These are phyloP conservation scores for Coemansia sp. DNA, from an alignment of 192 early-diverging fungal genomes.

Conservation along the genomic window DNA sequence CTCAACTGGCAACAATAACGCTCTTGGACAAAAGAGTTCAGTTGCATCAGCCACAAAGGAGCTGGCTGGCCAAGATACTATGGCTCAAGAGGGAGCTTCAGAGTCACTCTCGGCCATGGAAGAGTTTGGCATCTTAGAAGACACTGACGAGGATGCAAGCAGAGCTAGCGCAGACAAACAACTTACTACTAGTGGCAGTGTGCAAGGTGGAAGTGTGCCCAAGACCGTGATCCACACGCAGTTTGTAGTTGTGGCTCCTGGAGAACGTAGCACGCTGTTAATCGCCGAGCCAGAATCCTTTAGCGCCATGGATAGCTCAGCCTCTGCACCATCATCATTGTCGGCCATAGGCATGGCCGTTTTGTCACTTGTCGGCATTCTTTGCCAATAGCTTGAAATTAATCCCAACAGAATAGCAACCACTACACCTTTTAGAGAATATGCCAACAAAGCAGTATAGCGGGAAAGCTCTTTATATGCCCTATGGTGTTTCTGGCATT, in stretches of 20 bases:
- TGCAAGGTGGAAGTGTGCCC: not conserved
- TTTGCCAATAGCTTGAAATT: not conserved
- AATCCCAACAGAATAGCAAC: not conserved
- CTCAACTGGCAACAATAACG: not conserved
- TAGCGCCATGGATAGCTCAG: slow-evolving; percentile 1
- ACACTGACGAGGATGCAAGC: not conserved
- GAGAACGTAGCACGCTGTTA: not conserved
- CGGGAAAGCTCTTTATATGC: no score
- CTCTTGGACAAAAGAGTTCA: not conserved
- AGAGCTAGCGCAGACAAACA: not conserved
- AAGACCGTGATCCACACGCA: slow-evolving; percentile 18
- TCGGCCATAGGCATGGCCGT: not conserved
- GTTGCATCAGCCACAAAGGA: not conserved
- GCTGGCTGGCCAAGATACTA: not conserved
- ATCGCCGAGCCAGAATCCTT: not conserved
- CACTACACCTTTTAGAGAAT: not conserved
- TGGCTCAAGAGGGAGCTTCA: not conserved
- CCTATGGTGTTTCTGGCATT: no score
- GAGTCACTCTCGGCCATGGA: not conserved
- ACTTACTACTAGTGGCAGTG: not conserved
- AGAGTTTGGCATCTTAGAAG: not conserved
- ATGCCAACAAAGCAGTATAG: no score
- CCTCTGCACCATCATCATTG: not conserved
- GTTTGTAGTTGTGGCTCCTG: slow-evolving; percentile 18
- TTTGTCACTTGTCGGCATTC: not conserved